Conservation (phyloP, 148 eudicot species). For the Chenopodium album region DNA sequence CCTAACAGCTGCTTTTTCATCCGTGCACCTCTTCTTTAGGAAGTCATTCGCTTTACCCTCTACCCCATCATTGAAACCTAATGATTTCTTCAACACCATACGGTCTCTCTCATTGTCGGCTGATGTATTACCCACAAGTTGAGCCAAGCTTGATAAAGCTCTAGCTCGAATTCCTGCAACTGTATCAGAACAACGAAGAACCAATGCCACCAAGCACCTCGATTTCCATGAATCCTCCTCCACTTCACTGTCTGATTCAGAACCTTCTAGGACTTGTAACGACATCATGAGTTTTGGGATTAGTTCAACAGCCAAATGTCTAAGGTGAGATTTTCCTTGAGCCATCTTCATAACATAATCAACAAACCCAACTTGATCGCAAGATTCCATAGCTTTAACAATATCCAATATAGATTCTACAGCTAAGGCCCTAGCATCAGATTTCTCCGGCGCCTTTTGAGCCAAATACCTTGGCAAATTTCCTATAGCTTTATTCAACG, state of each 20-base stretch:
- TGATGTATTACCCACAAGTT: slow-evolving; percentile 52
- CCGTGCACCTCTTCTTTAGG: slow-evolving; percentile 67
- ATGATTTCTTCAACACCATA: slow-evolving; percentile 46
- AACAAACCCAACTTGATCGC: slow-evolving; percentile 59
- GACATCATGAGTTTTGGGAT: slow-evolving; percentile 52
- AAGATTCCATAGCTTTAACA: slow-evolving; percentile 53
- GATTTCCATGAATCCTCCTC: slow-evolving; percentile 51
- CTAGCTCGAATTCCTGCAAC: slow-evolving; percentile 78
- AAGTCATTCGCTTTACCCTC: slow-evolving; percentile 48
- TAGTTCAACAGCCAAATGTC: slow-evolving; percentile 84
- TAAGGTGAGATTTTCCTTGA: slow-evolving; percentile 67
- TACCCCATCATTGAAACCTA: slow-evolving; percentile 41
- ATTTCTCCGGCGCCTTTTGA: slow-evolving; percentile 75
- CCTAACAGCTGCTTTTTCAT: slow-evolving; percentile 96
- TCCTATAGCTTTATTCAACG: slow-evolving; percentile 50
- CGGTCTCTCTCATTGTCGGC: slow-evolving; percentile 31
- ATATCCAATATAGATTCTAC: slow-evolving; percentile 80
- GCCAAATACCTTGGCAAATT: slow-evolving; percentile 76
- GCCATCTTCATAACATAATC: slow-evolving; percentile 78
- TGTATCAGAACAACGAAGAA: slow-evolving; percentile 75
- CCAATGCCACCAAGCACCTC: slow-evolving; percentile 68
- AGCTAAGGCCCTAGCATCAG: slow-evolving; percentile 72
- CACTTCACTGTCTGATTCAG: slow-evolving; percentile 30
- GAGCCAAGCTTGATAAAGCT: slow-evolving; percentile 77
- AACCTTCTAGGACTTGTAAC: slow-evolving; percentile 34